phyloP scores from a whole-genome alignment of 2,329 filamentous ascomycete genomes.

The Metarhizium album region DNA sequence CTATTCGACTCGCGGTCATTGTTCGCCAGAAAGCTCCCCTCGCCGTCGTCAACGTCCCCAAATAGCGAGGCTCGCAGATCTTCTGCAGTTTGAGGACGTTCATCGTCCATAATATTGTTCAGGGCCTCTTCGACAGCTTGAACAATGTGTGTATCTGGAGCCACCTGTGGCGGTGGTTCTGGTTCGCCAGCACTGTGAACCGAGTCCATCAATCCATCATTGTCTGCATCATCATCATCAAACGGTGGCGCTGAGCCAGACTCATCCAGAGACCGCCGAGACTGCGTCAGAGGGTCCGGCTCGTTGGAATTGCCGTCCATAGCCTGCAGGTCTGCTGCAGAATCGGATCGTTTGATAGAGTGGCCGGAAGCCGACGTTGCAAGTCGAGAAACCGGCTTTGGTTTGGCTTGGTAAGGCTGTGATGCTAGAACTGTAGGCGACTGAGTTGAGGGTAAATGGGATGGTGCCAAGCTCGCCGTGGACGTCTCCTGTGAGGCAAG shows the following conservation, averaged over 20 bases:
- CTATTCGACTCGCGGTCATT: conserved; percentile 50
- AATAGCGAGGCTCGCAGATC: conserved; percentile 59
- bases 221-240: conserved; percentile 71
- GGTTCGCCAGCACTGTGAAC: conserved; percentile 64
- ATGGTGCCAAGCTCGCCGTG: conserved; percentile 2
- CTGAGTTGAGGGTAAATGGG: conserved; percentile 7
- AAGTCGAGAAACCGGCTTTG: conserved; percentile 29
- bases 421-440: conserved; percentile 18
- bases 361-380: conserved; percentile 26
- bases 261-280: conserved; percentile 64
- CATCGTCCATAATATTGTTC: conserved; percentile 82
- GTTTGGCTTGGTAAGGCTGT: conserved; percentile 31
- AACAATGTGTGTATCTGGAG: conserved; percentile 69
- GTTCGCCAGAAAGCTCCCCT: conserved; percentile 39
- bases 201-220: conserved; percentile 59
- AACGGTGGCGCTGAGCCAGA: conserved; percentile 46
- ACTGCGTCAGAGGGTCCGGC: conserved; percentile 27
- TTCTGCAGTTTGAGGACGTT: conserved; percentile 51
- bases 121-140: conserved; percentile 88
- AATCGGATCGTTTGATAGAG: conserved; percentile 32
- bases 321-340: conserved; percentile 35
- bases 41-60: conserved; percentile 22
- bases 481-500: conserved; percentile 71
- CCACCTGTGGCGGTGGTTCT: conserved; percentile 41
- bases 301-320: conserved; percentile 26